phyloP scores from a whole-genome alignment of 768 basidiomycete species.

The Rhizopogon salebrosus region DNA sequence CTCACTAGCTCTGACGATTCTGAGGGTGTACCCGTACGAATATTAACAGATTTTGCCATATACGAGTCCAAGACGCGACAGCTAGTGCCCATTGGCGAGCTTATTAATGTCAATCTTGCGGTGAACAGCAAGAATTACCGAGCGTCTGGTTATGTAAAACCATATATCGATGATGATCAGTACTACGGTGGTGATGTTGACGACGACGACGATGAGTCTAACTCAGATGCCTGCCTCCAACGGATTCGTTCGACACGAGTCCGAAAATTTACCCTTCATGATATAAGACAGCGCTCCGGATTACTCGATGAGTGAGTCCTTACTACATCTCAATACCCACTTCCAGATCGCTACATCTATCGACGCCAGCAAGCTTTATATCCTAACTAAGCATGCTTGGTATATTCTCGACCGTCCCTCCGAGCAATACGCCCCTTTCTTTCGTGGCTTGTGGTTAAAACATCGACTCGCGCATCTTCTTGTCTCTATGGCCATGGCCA shows the following conservation, averaged over 20 bases:
- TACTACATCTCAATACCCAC: not conserved
- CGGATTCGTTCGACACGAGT: constrained; percentile 39
- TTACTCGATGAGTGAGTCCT: constrained; percentile 41
- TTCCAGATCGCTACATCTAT: constrained; percentile 3
- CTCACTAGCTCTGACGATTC: constrained; percentile 23
- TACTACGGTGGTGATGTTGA: constrained; percentile 21
- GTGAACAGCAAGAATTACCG: constrained; percentile 21
- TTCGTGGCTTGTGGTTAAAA: constrained; percentile 40
- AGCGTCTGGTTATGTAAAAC: constrained; percentile 35
- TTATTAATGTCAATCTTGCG: constrained; percentile 29
- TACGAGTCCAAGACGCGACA: constrained; percentile 36
- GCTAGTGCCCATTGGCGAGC: constrained; percentile 35
- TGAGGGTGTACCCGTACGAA: constrained; percentile 48
- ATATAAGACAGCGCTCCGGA: constrained; percentile 19
- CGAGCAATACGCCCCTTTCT: constrained; percentile 39
- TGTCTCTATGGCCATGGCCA: constrained; percentile 29
- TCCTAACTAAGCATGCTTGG: constrained; percentile 62
- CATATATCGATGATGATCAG: constrained; percentile 29
- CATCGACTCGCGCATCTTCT: constrained; percentile 49
- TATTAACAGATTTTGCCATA: constrained; percentile 48
- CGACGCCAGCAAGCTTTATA: constrained; percentile 51
- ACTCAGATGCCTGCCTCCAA: constrained; percentile 14
- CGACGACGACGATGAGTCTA: constrained; percentile 8
- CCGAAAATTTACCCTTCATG: constrained; percentile 43
- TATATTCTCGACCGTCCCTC: constrained; percentile 59